A percentile compares a stretch with the other conserved stretches of the same genome.
These are phyloP conservation scores for Thelonectria discophora DNA, from an alignment of 2,329 filamentous ascomycete species.

Conservation along the genomic window DNA sequence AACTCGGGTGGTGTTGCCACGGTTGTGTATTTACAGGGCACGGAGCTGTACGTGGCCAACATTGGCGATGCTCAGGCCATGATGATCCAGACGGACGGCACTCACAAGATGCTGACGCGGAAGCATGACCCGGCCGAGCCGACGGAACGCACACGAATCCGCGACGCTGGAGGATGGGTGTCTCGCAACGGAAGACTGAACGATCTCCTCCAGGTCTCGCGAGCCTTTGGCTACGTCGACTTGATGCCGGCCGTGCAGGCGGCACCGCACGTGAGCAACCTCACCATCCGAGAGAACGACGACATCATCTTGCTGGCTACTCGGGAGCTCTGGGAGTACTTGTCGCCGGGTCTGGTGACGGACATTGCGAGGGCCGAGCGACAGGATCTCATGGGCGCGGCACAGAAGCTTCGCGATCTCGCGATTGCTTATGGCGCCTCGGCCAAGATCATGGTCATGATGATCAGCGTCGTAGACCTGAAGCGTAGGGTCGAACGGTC, in stretches of 20 bases:
- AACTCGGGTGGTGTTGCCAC: slow-evolving; percentile 92
- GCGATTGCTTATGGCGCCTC: slow-evolving; percentile 95
- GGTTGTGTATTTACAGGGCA: slow-evolving; percentile 86
- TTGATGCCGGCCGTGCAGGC: slow-evolving; percentile 94
- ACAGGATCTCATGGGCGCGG: slow-evolving; percentile 90
- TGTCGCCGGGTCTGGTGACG: slow-evolving; percentile 88
- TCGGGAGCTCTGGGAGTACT: slow-evolving; percentile 92
- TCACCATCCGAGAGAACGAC: slow-evolving; percentile 85
- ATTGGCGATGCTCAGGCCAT: slow-evolving; percentile 97
- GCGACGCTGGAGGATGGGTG: slow-evolving; percentile 94
- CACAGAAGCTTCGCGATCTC: slow-evolving; percentile 92
- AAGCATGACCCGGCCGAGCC: slow-evolving; percentile 95
- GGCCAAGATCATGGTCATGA: slow-evolving; percentile 98
- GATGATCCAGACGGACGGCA: slow-evolving; percentile 87
- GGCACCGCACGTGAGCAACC: slow-evolving; percentile 81
- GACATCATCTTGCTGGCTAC: slow-evolving; percentile 94
- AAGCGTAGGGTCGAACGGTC: slow-evolving; percentile 83
- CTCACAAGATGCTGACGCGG: slow-evolving; percentile 82
- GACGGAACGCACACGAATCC: slow-evolving; percentile 84
- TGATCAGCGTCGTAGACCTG: slow-evolving; percentile 90
- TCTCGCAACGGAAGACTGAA: slow-evolving; percentile 94
- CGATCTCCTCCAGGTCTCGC: slow-evolving; percentile 87
- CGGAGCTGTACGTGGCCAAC: slow-evolving; percentile 93
- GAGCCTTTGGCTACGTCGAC: slow-evolving; percentile 94
- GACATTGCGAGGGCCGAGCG: slow-evolving; percentile 90